Conservation (phyloP, 768 basidiomycete genomes). For the Holtermannia corniformis region DNA sequence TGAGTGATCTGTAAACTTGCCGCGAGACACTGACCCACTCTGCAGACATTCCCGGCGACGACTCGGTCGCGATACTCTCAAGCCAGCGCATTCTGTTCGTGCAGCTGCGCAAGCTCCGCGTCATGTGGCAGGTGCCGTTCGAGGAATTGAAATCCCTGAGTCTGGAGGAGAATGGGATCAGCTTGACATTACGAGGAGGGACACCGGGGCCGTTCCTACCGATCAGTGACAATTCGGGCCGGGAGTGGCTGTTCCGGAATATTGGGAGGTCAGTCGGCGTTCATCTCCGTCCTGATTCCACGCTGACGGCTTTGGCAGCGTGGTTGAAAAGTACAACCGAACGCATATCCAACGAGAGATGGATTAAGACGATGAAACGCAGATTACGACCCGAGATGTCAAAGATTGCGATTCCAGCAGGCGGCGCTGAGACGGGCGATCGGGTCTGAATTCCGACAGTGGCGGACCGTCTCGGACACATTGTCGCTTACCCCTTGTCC, state of each 20-base stretch:
- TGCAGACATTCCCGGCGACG: constrained; percentile 64
- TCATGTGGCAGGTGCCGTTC: constrained; percentile 88
- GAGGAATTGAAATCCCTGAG: constrained; percentile 76
- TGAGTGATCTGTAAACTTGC: constrained; percentile 42
- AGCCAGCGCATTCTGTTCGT: constrained; percentile 69
- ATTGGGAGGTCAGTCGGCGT: constrained; percentile 39
- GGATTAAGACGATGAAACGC: no score
- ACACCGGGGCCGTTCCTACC: constrained; percentile 46
- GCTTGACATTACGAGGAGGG: constrained; percentile 60
- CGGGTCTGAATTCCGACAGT: no score
- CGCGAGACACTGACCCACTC: not conserved
- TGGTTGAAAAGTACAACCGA: constrained; percentile 34
- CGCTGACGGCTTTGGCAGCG: constrained; percentile 13
- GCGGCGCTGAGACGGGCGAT: no score
- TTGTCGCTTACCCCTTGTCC: no score
- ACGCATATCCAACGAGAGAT: constrained; percentile 25
- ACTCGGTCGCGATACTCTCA: constrained; percentile 57
- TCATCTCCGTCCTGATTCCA: no score
- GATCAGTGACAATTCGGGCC: constrained; percentile 37
- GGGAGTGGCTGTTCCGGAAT: constrained; percentile 43
- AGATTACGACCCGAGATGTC: no score
- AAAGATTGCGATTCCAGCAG: no score
- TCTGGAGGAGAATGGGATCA: constrained; percentile 80
- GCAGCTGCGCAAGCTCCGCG: constrained; percentile 69
- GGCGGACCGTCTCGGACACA: no score